Conservation (phyloP, 2,329 filamentous ascomycete genomes). For the Boeremia lycopersici region DNA sequence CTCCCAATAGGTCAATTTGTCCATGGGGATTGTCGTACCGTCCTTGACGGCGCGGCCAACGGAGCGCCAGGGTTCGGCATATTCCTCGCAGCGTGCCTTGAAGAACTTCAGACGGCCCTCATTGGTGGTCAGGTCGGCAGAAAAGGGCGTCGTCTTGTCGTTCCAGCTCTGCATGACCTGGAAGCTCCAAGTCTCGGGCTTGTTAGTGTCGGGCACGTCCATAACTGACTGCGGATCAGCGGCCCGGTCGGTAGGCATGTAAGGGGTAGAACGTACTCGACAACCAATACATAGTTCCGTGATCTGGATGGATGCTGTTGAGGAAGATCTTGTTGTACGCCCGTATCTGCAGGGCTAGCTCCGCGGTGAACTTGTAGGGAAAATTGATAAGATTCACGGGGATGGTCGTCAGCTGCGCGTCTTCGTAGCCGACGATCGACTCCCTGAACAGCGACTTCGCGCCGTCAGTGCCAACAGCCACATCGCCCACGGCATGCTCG, state of each 20-base stretch:
- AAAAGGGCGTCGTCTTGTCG: constrained; percentile 20
- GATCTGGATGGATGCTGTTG: constrained; percentile 31
- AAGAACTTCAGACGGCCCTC: constrained; percentile 27
- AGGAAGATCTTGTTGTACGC: constrained; percentile 26
- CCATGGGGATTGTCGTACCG: constrained; percentile 32
- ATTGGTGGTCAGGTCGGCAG: constrained; percentile 20
- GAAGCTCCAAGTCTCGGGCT: constrained; percentile 41
- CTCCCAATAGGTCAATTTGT: constrained; percentile 41
- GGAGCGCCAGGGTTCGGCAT: constrained; percentile 39
- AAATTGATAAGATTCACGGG: constrained; percentile 35
- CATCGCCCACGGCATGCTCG: constrained; percentile 21
- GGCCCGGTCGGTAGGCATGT: constrained; percentile 2
- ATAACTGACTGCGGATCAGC: constrained; percentile 28
- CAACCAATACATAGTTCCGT: constrained; percentile 33
- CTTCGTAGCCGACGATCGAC: constrained; percentile 22
- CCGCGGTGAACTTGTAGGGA: constrained; percentile 18
- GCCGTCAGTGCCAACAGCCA: constrained; percentile 30
- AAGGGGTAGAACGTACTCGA: constrained; percentile 24
- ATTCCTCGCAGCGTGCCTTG: constrained; percentile 29
- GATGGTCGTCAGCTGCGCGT: constrained; percentile 22
- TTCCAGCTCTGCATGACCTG: constrained; percentile 36
- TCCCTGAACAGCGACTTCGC: constrained; percentile 25
- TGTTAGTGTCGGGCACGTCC: constrained; percentile 35
- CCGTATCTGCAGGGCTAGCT: constrained; percentile 22
- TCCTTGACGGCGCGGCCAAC: constrained; percentile 30